These are phyloP conservation scores for Xylariaceae sp. DNA, from an alignment of 2,329 filamentous ascomycete species.

Conservation along the genomic window DNA sequence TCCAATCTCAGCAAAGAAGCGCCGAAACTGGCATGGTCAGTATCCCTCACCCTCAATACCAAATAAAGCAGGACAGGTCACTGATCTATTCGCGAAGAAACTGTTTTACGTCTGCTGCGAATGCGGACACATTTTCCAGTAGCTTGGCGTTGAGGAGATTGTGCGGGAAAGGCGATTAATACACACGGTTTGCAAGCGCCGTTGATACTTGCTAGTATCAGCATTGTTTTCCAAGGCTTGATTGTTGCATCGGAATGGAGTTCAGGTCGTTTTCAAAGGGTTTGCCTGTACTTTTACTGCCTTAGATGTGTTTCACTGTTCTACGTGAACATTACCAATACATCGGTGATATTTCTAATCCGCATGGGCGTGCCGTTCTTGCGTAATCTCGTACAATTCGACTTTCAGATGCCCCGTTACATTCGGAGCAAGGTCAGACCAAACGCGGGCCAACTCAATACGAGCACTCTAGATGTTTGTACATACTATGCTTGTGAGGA, in stretches of 20 bases:
- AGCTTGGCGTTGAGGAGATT: constrained; percentile 15
- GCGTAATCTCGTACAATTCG: not conserved
- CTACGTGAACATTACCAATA: not conserved
- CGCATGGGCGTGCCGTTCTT: constrained; percentile 3
- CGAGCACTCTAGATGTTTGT: constrained; percentile 16
- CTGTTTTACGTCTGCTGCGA: constrained; percentile 90
- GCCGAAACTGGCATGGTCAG: constrained; percentile 97
- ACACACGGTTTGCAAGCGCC: constrained; percentile 11
- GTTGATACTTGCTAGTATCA: constrained; percentile 16
- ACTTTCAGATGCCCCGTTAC: constrained; percentile 1
- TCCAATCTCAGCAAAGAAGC: constrained; percentile 96
- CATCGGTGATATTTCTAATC: not conserved
- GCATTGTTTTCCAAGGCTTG: constrained; percentile 9
- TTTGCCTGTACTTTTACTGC: constrained; percentile 15
- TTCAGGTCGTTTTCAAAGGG: constrained; percentile 20
- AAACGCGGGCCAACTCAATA: not conserved
- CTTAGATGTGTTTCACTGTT: constrained; percentile 8
- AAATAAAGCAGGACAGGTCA: constrained; percentile 3
- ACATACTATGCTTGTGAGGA: constrained; percentile 8
- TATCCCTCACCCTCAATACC: constrained; percentile 4
- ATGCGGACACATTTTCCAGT: constrained; percentile 83
- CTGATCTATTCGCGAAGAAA: constrained; percentile 56
- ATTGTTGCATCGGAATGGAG: constrained; percentile 26
- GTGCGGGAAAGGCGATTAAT: not conserved
- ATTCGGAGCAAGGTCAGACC: constrained; percentile 5